phyloP scores from a whole-genome alignment of 345 rosid species.

The Crucihimalaya himalaica region DNA sequence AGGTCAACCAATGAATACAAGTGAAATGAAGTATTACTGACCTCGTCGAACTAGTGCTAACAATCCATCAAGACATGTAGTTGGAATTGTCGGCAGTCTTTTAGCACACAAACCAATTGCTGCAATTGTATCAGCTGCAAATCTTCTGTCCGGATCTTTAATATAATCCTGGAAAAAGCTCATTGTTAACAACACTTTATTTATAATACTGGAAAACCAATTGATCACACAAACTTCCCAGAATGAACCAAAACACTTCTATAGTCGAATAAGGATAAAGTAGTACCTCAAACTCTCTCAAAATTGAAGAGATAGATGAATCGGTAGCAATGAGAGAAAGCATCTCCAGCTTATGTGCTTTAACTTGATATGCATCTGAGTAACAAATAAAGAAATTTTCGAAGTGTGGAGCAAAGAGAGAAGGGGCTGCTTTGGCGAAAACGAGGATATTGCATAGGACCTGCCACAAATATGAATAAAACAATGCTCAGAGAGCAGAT shows the following conservation, averaged over 20 bases:
- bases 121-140: conserved; percentile 87
- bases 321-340: conserved; percentile 76
- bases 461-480: conserved; percentile 46
- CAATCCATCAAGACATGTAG: conserved; percentile 72
- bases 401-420: conserved; percentile 72
- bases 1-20: neutral
- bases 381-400: conserved; percentile 78
- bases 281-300: conserved; percentile 89
- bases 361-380: conserved; percentile 79
- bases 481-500: conserved; percentile 18
- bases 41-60: conserved; percentile 68
- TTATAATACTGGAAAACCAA: conserved; percentile 2
- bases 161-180: conserved; percentile 72
- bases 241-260: conserved; percentile 8
- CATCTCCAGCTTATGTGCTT: conserved; percentile 88
- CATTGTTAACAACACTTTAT: neutral
- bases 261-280: neutral
- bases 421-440: conserved; percentile 80
- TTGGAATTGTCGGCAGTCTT: conserved; percentile 67
- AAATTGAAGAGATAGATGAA: conserved; percentile 63
- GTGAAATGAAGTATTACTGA: conserved; percentile 41
- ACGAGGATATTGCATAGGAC: conserved; percentile 88
- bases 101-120: conserved; percentile 86
- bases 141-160: conserved; percentile 84
- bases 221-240: conserved; percentile 2